phyloP scores from a whole-genome alignment of 2,329 filamentous ascomycete species.

The Dactylella cylindrospora region DNA sequence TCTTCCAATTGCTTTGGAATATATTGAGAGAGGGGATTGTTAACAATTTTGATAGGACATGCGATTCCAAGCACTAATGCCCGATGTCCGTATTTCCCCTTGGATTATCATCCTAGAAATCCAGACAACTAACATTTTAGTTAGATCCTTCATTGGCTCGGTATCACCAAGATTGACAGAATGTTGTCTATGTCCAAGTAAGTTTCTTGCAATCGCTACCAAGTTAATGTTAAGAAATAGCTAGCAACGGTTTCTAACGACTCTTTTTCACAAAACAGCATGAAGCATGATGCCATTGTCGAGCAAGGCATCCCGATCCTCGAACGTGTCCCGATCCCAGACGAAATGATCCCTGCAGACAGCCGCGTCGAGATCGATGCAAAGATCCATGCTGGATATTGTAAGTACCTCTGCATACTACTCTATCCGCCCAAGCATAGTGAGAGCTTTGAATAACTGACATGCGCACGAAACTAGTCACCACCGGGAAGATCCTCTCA shows the following conservation, averaged over 20 bases:
- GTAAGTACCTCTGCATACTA: conserved; percentile 56
- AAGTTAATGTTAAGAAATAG: not conserved
- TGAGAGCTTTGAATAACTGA: conserved; percentile 59
- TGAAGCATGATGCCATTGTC: conserved; percentile 89
- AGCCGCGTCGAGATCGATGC: conserved; percentile 98
- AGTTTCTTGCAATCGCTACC: conserved; percentile 53
- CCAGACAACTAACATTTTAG: not conserved
- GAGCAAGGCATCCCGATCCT: conserved; percentile 82
- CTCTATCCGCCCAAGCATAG: conserved; percentile 1
- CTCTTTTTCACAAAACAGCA: conserved; percentile 57
- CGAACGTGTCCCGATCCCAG: conserved; percentile 87
- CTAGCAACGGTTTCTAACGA: conserved; percentile 6
- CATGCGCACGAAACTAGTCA: too few species aligned
- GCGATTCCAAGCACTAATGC: conserved; percentile 98
- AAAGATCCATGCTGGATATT: conserved; percentile 80
- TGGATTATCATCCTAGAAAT: not conserved
- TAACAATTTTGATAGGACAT: conserved; percentile 60
- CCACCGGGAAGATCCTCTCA: conserved; percentile 84
- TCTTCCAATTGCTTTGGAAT: conserved; percentile 7
- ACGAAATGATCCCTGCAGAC: conserved; percentile 90
- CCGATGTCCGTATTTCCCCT: conserved; percentile 59
- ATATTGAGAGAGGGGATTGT: conserved; percentile 31
- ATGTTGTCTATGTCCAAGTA: conserved; percentile 98
- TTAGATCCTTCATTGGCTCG: conserved; percentile 87
- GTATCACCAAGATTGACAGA: conserved; percentile 95